These are phyloP conservation scores for Sclerotinia sclerotiorum DNA, from an alignment of 2,329 filamentous ascomycete species.

Conservation along the genomic window DNA sequence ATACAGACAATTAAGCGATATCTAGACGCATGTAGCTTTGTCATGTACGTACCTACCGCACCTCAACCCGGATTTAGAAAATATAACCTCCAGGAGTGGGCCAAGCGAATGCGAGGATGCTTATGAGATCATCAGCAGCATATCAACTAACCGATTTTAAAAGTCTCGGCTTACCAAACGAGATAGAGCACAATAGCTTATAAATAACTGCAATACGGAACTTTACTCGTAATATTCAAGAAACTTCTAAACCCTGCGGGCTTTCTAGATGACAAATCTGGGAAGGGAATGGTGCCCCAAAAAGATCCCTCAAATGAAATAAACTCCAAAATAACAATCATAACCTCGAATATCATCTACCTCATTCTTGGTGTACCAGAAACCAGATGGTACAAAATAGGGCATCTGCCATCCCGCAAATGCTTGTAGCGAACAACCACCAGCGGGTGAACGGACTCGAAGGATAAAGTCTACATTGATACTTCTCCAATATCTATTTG, in stretches of 20 bases:
- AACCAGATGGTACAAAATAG: not conserved
- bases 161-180: not conserved
- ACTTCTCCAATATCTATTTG: too few relatives aligned
- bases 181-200: too few relatives aligned
- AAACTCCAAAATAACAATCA: not conserved
- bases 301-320: not conserved
- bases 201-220: too few relatives aligned
- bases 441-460: not conserved
- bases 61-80: not conserved
- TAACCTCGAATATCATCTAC: not conserved
- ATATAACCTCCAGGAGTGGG: not conserved
- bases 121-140: not conserved
- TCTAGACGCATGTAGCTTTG: slow-evolving; percentile 1
- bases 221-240: not conserved
- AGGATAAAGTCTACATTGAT: not conserved
- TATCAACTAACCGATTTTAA: too few relatives aligned
- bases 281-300: not conserved
- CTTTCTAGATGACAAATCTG: not conserved
- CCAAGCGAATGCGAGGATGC: not conserved
- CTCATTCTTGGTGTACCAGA: not conserved
- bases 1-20: not conserved
- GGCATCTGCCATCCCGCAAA: not conserved
- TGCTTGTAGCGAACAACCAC: not conserved
- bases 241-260: not conserved
- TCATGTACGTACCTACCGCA: not conserved